These are phyloP conservation scores for Cyclotella baltica DNA, from an alignment of 108 stramenopile species.

Conservation along the genomic window DNA sequence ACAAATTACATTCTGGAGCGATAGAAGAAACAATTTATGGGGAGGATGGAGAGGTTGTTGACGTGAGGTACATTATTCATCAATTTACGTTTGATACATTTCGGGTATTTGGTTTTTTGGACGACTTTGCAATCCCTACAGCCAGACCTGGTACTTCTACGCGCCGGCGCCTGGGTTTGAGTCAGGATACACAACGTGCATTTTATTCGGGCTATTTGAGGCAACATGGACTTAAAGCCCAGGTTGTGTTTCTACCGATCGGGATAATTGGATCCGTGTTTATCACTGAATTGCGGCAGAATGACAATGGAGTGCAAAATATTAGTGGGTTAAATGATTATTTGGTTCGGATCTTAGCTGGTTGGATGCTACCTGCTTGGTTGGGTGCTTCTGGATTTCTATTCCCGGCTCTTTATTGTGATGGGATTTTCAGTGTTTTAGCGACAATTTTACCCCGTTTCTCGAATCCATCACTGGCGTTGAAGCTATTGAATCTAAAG, in stretches of 20 bases:
- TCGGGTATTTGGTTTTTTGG: constrained; percentile 29
- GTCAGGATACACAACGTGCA: constrained; percentile 35
- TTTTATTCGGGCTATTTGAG: constrained; percentile 36
- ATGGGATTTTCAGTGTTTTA: constrained; percentile 13
- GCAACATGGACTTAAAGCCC: constrained; percentile 26
- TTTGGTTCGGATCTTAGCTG: constrained; percentile 18
- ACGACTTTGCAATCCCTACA: too few relatives aligned
- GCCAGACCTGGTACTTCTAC: too few relatives aligned
- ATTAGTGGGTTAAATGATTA: constrained; percentile 32
- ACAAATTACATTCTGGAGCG: constrained; percentile 5
- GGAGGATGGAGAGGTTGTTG: constrained; percentile 11
- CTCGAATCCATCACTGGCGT: background rate
- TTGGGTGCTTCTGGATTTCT: background rate
- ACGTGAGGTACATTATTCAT: constrained; percentile 4
- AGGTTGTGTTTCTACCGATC: constrained; percentile 37
- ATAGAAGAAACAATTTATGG: constrained; percentile 11
- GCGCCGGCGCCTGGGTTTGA: too few relatives aligned
- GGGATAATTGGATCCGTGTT: constrained; percentile 36
- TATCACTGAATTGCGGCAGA: constrained; percentile 22
- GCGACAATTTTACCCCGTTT: constrained; percentile 15
- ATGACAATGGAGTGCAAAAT: too few relatives aligned
- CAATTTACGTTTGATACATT: constrained; percentile 31
- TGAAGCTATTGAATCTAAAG: background rate
- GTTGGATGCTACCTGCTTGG: background rate
- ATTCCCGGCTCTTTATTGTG: constrained; percentile 18